These are phyloP conservation scores for Atractiella rhizophila DNA, from an alignment of 768 basidiomycete species.

Conservation along the genomic window DNA sequence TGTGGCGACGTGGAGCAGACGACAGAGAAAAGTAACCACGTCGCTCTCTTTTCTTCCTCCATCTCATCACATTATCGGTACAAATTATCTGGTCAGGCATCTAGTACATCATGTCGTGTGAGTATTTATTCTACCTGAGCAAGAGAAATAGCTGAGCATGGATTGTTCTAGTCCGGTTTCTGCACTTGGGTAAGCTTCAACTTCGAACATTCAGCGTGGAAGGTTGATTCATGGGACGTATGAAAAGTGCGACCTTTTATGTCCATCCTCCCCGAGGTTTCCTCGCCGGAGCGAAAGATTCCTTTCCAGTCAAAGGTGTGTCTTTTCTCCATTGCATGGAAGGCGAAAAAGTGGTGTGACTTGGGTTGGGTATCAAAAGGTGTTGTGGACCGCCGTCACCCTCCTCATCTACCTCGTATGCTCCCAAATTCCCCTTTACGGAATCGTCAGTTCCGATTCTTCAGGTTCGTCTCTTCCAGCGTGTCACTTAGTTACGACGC, in stretches of 20 bases:
- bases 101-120: too few species aligned
- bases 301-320: slow-evolving; percentile 13
- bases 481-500: neutral
- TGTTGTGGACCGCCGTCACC: slow-evolving; percentile 90
- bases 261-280: slow-evolving; percentile 86
- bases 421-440: slow-evolving; percentile 95
- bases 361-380: slow-evolving; percentile 1
- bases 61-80: too few species aligned
- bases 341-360: neutral
- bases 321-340: neutral
- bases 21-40: too few species aligned
- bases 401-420: slow-evolving; percentile 98
- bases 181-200: too few species aligned
- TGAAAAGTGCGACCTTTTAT: slow-evolving; percentile 95
- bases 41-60: too few species aligned
- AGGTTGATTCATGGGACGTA: too few species aligned
- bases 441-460: slow-evolving; percentile 98
- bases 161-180: too few species aligned
- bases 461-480: slow-evolving; percentile 23
- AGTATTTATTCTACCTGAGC: too few species aligned
- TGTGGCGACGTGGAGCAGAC: too few species aligned
- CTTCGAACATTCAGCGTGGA: too few species aligned
- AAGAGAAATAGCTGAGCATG: too few species aligned
- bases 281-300: slow-evolving; percentile 67
- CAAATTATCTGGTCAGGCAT: too few species aligned